Evolutionary conservation across 139 green algal genomes (phyloP), one percentile per base, ranked within the genome.

Genomic region (Monoraphidium neglectum): DNA sequence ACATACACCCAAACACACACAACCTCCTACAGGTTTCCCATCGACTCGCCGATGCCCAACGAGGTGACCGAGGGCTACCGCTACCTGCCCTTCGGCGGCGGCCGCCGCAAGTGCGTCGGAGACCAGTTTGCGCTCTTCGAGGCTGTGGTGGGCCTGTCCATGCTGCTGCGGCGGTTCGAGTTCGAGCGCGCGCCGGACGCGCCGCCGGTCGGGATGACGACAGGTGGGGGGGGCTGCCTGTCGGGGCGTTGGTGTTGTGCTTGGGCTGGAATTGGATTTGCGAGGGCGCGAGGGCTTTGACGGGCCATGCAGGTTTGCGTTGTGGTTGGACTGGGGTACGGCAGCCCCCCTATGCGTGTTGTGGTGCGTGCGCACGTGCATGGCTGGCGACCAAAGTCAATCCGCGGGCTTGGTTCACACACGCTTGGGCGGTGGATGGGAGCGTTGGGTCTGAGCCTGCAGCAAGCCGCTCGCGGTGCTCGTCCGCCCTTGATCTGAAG

Each of bases 101-200:
- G 92, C 40, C 74, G 62, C 16, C 87, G 91, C 70, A 94, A 94
- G 83, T 95, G 90, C 81, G 89, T 95, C 53, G 90, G 89, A 21
- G 89, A 93, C 74, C 87, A 92, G 85, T 97, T 98, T 86, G 94
- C 94, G 23, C 79, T 99, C 69, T 95, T 98, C 78, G 95, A 99
- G 87, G 79, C 87, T 5, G 59, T 95, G 1, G 88, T 93, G n/a
- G 87, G 84, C 0, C 82, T 98, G 59, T 87, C 91, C 37, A 93
- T 97, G 87, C 83, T 98, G 40, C 46, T 93, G 80, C 84, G 92
- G 26, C 81, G 89, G 21, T 98, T 95, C 77, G 87, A 96, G 24
- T 95, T 98, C 68, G 74, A 60, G 18, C 68, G 93, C 16, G 88
- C 80, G 6, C 67, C 75, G 21, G 76, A 87, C 67, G 88, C 88